Conservation (phyloP, 257 asterid species). For the Nicotiana sylvestris region DNA sequence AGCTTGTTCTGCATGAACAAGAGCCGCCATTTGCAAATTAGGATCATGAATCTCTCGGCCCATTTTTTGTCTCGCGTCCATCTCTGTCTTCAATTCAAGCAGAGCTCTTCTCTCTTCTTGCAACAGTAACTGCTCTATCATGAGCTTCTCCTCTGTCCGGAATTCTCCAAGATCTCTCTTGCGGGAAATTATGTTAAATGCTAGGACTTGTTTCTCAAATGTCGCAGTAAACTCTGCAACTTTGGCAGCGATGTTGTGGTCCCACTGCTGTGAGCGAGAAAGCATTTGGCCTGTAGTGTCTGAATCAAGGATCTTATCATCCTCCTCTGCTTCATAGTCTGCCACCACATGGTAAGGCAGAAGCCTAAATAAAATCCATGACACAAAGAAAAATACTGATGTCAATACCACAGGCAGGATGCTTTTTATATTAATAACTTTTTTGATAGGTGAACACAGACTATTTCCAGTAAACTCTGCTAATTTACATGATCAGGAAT, state of each 20-base stretch:
- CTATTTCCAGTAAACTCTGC: neutral
- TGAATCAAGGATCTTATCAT: slow-evolving; percentile 93
- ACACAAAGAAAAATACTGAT: neutral
- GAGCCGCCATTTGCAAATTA: slow-evolving; percentile 74
- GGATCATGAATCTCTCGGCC: slow-evolving; percentile 63
- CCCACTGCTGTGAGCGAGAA: slow-evolving; percentile 99
- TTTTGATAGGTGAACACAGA: neutral
- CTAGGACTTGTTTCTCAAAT: slow-evolving; percentile 96
- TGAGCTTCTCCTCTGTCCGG: slow-evolving; percentile 91
- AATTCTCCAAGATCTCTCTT: slow-evolving; percentile 87
- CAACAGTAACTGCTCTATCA: slow-evolving; percentile 82
- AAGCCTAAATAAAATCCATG: slow-evolving; percentile 46
- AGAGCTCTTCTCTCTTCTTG: slow-evolving; percentile 71
- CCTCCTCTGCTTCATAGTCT: slow-evolving; percentile 99
- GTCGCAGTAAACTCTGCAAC: slow-evolving; percentile 96
- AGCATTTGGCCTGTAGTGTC: slow-evolving; percentile 79
- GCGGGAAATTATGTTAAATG: slow-evolving; percentile 81
- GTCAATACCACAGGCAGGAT: neutral
- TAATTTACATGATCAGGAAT: neutral
- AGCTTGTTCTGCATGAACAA: slow-evolving; percentile 59
- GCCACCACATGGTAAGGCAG: slow-evolving; percentile 98
- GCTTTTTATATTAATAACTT: neutral
- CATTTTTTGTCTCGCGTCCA: slow-evolving; percentile 60
- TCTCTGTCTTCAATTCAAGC: slow-evolving; percentile 57
- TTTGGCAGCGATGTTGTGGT: slow-evolving; percentile 87